Conservation (phyloP, 2,329 filamentous ascomycete species). For the Monilinia fructicola region DNA sequence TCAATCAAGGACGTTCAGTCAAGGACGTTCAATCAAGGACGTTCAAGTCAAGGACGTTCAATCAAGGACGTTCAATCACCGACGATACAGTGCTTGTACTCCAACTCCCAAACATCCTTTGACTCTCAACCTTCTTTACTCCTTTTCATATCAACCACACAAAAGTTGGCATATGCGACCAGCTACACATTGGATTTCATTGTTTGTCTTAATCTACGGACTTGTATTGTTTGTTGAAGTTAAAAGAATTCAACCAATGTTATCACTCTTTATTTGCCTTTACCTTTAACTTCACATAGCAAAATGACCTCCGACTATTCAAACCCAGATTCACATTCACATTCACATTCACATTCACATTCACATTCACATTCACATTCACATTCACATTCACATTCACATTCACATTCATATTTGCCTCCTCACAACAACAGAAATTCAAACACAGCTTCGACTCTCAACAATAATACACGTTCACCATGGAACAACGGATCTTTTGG, state of each 20-base stretch:
- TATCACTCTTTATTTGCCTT: conserved; percentile 28
- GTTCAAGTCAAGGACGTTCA: too few relatives aligned
- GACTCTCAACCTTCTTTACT: not conserved
- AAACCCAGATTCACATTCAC: not conserved
- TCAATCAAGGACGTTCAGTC: not conserved
- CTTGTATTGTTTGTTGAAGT: conserved; percentile 22
- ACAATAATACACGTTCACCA: not conserved
- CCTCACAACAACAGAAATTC: conserved; percentile 12
- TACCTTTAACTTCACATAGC: conserved; percentile 6
- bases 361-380: not conserved
- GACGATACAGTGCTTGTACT: not conserved
- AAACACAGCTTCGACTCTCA: not conserved
- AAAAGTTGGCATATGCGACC: not conserved
- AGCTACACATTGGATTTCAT: conserved; percentile 21
- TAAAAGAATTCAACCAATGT: not conserved
- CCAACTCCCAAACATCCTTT: not conserved
- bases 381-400: too few relatives aligned
- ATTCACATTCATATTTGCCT: conserved; percentile 5
- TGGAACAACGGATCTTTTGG: conserved; percentile 8
- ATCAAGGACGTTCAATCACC: not conserved
- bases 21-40: not conserved
- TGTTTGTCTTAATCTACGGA: conserved; percentile 22
- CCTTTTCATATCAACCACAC: not conserved
- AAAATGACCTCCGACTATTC: conserved; percentile 21
- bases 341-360: too few relatives aligned